Conservation (phyloP, 495 filamentous ascomycete genomes). For the Jackrogersella minutella region DNA sequence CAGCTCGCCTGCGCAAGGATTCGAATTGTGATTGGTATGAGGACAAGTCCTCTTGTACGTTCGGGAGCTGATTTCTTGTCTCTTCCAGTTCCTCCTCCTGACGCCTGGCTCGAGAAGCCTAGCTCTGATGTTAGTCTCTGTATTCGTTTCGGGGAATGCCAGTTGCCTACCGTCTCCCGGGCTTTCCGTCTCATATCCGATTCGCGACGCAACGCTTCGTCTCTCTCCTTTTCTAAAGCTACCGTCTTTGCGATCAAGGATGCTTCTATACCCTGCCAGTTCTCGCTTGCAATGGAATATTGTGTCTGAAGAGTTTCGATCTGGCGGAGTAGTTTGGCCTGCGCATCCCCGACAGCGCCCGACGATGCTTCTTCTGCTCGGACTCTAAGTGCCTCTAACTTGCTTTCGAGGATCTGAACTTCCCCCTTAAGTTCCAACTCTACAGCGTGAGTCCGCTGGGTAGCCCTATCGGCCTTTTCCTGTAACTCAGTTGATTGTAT, state of each 20-base stretch:
- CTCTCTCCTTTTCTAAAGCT: conserved; percentile 85
- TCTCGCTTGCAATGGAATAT: conserved; percentile 91
- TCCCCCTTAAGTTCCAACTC: conserved; percentile 87
- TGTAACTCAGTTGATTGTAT: conserved; percentile 73
- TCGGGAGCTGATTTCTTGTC: conserved; percentile 68
- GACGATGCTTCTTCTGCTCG: conserved; percentile 91
- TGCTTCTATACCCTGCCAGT: conserved; percentile 95
- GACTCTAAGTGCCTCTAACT: conserved; percentile 85
- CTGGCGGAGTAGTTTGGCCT: conserved; percentile 90
- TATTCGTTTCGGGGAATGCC: neutral
- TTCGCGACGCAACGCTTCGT: conserved; percentile 84
- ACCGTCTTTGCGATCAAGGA: conserved; percentile 77
- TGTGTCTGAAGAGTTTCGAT: conserved; percentile 96
- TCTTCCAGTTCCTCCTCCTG: conserved; percentile 86
- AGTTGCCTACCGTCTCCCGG: conserved; percentile 74
- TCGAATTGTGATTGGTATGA: conserved; percentile 71
- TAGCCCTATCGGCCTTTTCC: conserved; percentile 76
- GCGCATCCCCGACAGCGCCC: conserved; percentile 79
- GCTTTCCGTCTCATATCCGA: conserved; percentile 84
- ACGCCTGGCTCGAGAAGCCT: conserved; percentile 78
- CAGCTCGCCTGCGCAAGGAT: conserved; percentile 67
- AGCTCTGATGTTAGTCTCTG: conserved; percentile 29
- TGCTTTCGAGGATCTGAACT: conserved; percentile 83
- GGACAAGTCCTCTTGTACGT: conserved; percentile 61
- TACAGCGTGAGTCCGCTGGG: conserved; percentile 70